phyloP scores from a whole-genome alignment of 2,329 filamentous ascomycete species.

The Pseudogymnoascus sp. region DNA sequence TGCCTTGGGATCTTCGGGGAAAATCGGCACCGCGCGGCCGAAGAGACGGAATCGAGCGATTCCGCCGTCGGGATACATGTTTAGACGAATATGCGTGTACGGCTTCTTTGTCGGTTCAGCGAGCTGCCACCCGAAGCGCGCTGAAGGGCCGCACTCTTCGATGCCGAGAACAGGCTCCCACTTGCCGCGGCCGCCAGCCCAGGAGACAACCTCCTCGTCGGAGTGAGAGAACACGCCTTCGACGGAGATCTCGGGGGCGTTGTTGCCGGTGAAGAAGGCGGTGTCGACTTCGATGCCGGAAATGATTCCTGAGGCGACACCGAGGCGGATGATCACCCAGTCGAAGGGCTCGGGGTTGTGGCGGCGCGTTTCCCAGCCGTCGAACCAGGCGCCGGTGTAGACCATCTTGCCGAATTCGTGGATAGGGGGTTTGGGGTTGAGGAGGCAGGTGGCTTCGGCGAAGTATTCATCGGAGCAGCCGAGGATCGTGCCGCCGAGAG shows the following conservation, averaged over 20 bases:
- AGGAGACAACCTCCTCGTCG: slow-evolving; percentile 58
- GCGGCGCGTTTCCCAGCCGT: slow-evolving; percentile 61
- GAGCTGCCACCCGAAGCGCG: slow-evolving; percentile 67
- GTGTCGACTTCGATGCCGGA: slow-evolving; percentile 74
- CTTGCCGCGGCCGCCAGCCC: slow-evolving; percentile 49
- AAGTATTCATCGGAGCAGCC: slow-evolving; percentile 64
- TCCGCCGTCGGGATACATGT: slow-evolving; percentile 81
- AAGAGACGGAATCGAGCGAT: slow-evolving; percentile 75
- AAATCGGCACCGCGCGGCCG: slow-evolving; percentile 67
- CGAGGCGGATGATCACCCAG: slow-evolving; percentile 59
- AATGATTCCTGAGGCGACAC: slow-evolving; percentile 63
- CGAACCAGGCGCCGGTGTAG: slow-evolving; percentile 62
- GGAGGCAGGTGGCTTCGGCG: slow-evolving; percentile 55
- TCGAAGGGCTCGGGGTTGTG: slow-evolving; percentile 59
- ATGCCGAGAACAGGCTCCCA: slow-evolving; percentile 67
- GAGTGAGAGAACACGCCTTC: slow-evolving; percentile 63
- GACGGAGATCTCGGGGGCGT: slow-evolving; percentile 71
- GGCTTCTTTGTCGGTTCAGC: slow-evolving; percentile 51
- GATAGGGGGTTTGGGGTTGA: slow-evolving; percentile 57
- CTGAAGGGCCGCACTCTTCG: slow-evolving; percentile 66
- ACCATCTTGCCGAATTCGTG: slow-evolving; percentile 60
- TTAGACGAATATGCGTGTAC: slow-evolving; percentile 71
- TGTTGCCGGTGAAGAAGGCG: slow-evolving; percentile 73
- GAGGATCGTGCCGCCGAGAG: slow-evolving; percentile 55
- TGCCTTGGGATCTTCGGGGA: slow-evolving; percentile 56